These are phyloP conservation scores for Mycena crocata DNA, from an alignment of 768 basidiomycete genomes.

Conservation along the genomic window DNA sequence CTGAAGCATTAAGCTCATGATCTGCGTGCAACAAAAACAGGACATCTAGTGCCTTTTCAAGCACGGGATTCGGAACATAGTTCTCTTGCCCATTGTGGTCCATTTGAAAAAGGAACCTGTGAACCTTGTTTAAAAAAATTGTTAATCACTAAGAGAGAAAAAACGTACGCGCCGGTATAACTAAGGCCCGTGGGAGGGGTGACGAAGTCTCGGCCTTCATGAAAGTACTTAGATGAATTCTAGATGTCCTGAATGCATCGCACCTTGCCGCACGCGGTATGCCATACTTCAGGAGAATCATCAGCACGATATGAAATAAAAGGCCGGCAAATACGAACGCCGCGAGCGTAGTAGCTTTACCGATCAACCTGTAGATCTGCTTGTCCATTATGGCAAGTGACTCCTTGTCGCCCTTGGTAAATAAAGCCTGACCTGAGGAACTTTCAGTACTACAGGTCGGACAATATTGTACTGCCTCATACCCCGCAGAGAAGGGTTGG, in stretches of 20 bases:
- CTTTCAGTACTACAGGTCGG: neutral
- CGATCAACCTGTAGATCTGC: slow-evolving; percentile 90
- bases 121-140: slow-evolving; percentile 2
- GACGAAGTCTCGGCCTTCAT: slow-evolving; percentile 91
- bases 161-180: slow-evolving; percentile 83
- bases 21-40: slow-evolving; percentile 91
- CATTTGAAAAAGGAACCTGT: slow-evolving; percentile 90
- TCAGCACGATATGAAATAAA: neutral
- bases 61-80: slow-evolving; percentile 85
- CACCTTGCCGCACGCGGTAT: slow-evolving; percentile 77
- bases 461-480: neutral
- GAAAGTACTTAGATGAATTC: slow-evolving; percentile 57
- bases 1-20: slow-evolving; percentile 90
- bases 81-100: slow-evolving; percentile 81
- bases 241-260: neutral
- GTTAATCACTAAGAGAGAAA: neutral
- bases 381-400: slow-evolving; percentile 90
- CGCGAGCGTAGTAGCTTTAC: slow-evolving; percentile 89
- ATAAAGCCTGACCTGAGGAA: slow-evolving; percentile 77
- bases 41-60: slow-evolving; percentile 89
- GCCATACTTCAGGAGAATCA: slow-evolving; percentile 75
- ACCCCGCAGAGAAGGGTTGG: slow-evolving; percentile 91
- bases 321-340: slow-evolving; percentile 62
- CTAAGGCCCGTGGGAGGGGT: slow-evolving; percentile 84
- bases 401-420: slow-evolving; percentile 70